Percentiles rank a stretch among this genome's conserved stretches.
These are phyloP conservation scores for Hortiboletus flavorubellus DNA, from an alignment of 768 basidiomycete species.

Conservation along the genomic window DNA sequence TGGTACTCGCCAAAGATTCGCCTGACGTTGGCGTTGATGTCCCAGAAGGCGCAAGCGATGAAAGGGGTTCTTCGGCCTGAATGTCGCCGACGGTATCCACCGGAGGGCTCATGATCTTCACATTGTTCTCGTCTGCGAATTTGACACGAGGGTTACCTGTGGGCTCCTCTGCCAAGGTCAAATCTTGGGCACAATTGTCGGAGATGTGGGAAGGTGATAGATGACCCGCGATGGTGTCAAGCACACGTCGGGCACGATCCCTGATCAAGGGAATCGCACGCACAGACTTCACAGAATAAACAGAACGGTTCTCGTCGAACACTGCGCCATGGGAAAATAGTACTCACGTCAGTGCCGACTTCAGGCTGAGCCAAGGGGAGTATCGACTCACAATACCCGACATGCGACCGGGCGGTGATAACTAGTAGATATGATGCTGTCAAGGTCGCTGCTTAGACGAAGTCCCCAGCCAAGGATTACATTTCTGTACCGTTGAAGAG, in stretches of 20 bases:
- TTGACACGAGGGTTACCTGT: slow-evolving; percentile 42
- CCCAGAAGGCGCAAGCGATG: slow-evolving; percentile 40
- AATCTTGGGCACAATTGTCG: slow-evolving; percentile 22
- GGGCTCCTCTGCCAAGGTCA: slow-evolving; percentile 7
- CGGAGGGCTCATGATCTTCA: slow-evolving; percentile 43
- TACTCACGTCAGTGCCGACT: slow-evolving; percentile 1
- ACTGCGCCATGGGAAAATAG: slow-evolving; percentile 40
- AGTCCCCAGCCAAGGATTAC: not conserved
- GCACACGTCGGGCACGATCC: slow-evolving; percentile 51
- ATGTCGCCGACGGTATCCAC: slow-evolving; percentile 2
- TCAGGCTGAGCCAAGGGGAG: not conserved
- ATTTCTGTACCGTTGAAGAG: slow-evolving; percentile 59
- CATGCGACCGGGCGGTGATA: slow-evolving; percentile 56
- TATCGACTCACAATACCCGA: slow-evolving; percentile 59
- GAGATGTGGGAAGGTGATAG: slow-evolving; percentile 48
- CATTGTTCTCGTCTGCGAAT: slow-evolving; percentile 47
- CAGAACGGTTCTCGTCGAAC: slow-evolving; percentile 54
- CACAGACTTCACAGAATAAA: slow-evolving; percentile 69
- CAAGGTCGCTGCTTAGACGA: slow-evolving; percentile 13
- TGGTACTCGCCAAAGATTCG: slow-evolving; percentile 39
- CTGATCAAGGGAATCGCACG: slow-evolving; percentile 69
- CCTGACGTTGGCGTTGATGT: slow-evolving; percentile 56
- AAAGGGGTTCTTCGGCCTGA: not conserved
- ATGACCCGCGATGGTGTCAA: slow-evolving; percentile 52
- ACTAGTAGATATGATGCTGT: slow-evolving; percentile 76